Evolutionary conservation across 345 rosid species (phyloP).

Genomic region (Ailanthus altissimus): DNA sequence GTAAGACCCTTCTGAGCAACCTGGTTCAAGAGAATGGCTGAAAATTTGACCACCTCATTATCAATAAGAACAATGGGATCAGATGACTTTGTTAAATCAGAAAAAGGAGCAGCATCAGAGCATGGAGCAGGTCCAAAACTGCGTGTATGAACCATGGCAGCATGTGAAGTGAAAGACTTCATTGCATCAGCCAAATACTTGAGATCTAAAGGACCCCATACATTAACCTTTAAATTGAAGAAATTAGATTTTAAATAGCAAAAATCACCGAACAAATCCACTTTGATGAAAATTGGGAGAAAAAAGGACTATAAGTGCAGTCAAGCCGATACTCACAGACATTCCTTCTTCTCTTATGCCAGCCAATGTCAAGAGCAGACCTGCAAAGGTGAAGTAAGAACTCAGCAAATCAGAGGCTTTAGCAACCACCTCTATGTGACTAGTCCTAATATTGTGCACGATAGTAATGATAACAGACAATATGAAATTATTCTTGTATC

Average conservation of each 20-base stretch:
- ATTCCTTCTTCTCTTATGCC: conserved; percentile 92
- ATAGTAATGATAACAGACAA: background rate
- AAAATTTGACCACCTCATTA: conserved; percentile 83
- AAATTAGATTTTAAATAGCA: conserved; percentile 10
- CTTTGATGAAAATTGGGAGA: conserved; percentile 7
- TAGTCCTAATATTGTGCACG: conserved; percentile 13
- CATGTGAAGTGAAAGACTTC: conserved; percentile 91
- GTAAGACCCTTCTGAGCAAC: conserved; percentile 34
- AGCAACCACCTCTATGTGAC: background rate
- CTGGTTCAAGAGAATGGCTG: conserved; percentile 64
- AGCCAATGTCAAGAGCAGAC: conserved; percentile 86
- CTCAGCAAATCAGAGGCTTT: conserved; percentile 3
- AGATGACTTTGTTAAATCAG: conserved; percentile 37
- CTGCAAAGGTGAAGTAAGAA: conserved; percentile 39
- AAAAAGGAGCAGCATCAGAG: conserved; percentile 38
- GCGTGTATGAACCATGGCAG: conserved; percentile 91
- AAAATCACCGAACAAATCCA: background rate
- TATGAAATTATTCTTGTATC: background rate
- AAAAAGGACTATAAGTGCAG: conserved; percentile 15
- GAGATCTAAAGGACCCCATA: conserved; percentile 99
- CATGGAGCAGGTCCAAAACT: conserved; percentile 63
- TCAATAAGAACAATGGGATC: conserved; percentile 66
- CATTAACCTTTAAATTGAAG: conserved; percentile 61
- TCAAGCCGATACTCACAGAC: conserved; percentile 59
- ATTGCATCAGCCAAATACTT: conserved; percentile 83